Conservation (phyloP, 305 asterid genomes). For the Rubia tinctorum region DNA sequence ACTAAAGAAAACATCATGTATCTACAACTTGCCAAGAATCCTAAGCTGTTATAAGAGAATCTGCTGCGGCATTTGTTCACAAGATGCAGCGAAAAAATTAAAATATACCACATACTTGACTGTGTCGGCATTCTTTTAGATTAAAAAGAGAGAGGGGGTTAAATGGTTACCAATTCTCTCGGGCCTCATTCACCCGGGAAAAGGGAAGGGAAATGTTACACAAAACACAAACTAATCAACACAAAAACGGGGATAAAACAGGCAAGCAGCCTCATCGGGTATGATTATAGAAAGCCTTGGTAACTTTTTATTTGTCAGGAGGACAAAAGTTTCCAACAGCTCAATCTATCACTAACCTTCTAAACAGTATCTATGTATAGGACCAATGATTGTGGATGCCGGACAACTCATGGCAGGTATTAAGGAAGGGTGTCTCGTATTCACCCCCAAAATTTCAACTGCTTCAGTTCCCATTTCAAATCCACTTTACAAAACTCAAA, state of each 20-base stretch:
- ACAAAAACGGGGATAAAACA: background rate
- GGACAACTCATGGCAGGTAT: too few species aligned
- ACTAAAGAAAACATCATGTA: background rate
- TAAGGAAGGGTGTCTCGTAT: background rate
- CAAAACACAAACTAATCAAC: background rate
- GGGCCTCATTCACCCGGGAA: conserved; percentile 34
- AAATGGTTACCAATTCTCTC: conserved; percentile 67
- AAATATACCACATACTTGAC: background rate
- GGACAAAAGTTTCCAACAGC: conserved; percentile 11
- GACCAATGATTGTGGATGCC: conserved; percentile 13
- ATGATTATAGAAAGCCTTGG: conserved; percentile 9
- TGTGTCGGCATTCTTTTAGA: background rate
- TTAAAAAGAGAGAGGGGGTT: conserved; percentile 7
- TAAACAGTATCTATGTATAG: conserved; percentile 28
- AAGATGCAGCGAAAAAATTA: background rate
- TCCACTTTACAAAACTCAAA: background rate
- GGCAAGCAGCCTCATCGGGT: conserved; percentile 10
- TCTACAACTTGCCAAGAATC: background rate
- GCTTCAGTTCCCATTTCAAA: conserved; percentile 6
- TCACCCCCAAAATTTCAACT: conserved; percentile 6
- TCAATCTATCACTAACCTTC: conserved; percentile 17
- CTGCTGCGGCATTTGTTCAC: background rate
- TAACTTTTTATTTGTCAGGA: conserved; percentile 25
- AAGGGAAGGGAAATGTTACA: conserved; percentile 2
- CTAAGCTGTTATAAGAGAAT: background rate